Evolutionary conservation across 106 monocot species (phyloP).

Genomic region (Apostasia shenzhenica): DNA sequence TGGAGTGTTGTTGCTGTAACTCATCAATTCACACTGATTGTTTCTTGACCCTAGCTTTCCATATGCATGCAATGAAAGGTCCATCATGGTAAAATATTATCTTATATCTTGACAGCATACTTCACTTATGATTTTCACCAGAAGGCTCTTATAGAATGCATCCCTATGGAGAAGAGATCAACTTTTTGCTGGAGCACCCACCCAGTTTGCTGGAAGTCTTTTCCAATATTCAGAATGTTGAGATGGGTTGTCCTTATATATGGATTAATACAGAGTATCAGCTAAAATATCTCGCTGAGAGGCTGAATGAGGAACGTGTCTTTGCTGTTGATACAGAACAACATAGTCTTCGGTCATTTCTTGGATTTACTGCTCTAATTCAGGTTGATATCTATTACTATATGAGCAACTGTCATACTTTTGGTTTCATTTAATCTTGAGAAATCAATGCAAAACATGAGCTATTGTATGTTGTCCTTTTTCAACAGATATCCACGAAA

Average conservation of each 20-base stretch:
- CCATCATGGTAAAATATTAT: neutral
- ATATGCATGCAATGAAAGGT: neutral
- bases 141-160: slow-evolving; percentile 52
- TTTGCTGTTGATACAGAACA: slow-evolving; percentile 97
- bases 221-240: slow-evolving; percentile 6
- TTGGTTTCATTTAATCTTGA: neutral
- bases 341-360: slow-evolving; percentile 83
- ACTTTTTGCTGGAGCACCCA: slow-evolving; percentile 32
- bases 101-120: neutral
- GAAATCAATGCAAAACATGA: neutral
- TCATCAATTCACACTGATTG: neutral
- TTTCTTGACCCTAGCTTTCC: neutral
- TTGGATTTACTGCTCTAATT: slow-evolving; percentile 89
- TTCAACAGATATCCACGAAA: slow-evolving; percentile 66
- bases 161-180: slow-evolving; percentile 55
- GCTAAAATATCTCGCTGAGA: slow-evolving; percentile 36
- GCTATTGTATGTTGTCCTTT: neutral
- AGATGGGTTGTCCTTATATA: slow-evolving; percentile 19
- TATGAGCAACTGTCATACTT: neutral
- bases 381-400: slow-evolving; percentile 35
- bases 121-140: slow-evolving; percentile 1
- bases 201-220: slow-evolving; percentile 6
- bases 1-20: neutral
- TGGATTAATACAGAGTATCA: slow-evolving; percentile 64
- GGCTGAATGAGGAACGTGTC: slow-evolving; percentile 38